Conservation (phyloP, 345 rosid genomes). For the Gossypium raimondii region DNA sequence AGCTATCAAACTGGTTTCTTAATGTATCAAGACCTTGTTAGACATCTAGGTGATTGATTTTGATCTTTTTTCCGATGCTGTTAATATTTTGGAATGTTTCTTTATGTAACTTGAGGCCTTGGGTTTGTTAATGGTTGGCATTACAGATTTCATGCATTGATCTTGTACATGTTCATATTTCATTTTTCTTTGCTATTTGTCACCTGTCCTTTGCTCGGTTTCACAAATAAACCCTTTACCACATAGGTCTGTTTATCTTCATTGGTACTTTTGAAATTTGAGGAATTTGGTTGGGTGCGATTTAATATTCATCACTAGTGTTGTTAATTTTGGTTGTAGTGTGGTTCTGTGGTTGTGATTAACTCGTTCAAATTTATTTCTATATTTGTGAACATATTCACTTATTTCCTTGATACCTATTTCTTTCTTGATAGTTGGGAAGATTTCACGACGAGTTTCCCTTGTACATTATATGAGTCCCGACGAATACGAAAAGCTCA, state of each 20-base stretch:
- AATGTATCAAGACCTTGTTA: background rate
- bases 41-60: background rate
- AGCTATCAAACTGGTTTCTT: background rate
- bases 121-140: background rate
- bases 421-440: constrained; percentile 40
- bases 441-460: constrained; percentile 56
- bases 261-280: background rate
- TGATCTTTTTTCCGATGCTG: background rate
- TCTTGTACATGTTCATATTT: background rate
- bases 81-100: background rate
- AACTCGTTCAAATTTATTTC: background rate
- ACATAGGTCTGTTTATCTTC: background rate
- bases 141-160: background rate
- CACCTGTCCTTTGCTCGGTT: background rate
- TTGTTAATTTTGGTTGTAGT: background rate
- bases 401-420: background rate
- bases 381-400: background rate
- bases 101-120: background rate
- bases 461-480: constrained; percentile 51
- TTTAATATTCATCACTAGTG: background rate
- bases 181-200: background rate
- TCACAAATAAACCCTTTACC: background rate
- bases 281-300: background rate
- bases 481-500: constrained; percentile 31
- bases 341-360: background rate